Evolutionary conservation across 108 stramenopile species (phyloP).

Genomic region (Hondaea fermentalgiana): DNA sequence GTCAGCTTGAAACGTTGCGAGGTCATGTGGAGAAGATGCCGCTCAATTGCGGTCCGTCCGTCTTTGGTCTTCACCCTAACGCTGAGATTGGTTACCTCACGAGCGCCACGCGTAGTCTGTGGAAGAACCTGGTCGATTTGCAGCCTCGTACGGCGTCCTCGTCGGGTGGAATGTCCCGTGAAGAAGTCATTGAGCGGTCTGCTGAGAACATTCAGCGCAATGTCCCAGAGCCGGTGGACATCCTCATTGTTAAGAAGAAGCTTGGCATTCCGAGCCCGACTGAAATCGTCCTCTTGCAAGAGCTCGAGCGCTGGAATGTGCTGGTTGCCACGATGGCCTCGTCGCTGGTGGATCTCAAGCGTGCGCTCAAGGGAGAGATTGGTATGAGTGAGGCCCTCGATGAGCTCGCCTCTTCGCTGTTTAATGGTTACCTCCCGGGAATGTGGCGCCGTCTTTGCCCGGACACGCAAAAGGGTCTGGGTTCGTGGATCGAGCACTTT

Average conservation of each 20-base stretch:
- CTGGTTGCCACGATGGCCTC: constrained; percentile 46
- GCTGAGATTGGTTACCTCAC: constrained; percentile 64
- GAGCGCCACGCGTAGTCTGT: constrained; percentile 52
- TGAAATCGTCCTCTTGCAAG: constrained; percentile 60
- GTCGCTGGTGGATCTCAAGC: constrained; percentile 42
- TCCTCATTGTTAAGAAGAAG: constrained; percentile 17
- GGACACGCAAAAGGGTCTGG: constrained; percentile 56
- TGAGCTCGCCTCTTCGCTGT: constrained; percentile 44
- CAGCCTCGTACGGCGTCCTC: constrained; percentile 48
- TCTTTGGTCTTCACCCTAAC: constrained; percentile 65
- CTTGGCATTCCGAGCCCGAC: constrained; percentile 33
- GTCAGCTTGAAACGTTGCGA: constrained; percentile 41
- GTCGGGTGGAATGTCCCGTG: constrained; percentile 46
- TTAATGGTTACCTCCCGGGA: constrained; percentile 54
- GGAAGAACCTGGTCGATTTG: constrained; percentile 46
- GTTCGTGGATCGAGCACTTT: constrained; percentile 60
- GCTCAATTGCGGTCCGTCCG: constrained; percentile 53
- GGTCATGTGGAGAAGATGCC: constrained; percentile 50
- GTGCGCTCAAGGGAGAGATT: constrained; percentile 55
- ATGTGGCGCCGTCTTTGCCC: constrained; percentile 49
- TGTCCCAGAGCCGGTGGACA: constrained; percentile 43
- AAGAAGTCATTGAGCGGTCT: constrained; percentile 38
- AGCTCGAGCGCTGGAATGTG: constrained; percentile 62
- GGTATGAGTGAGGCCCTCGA: constrained; percentile 63
- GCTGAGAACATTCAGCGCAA: constrained; percentile 47